Percentiles rank a stretch among this genome's conserved stretches.
These are phyloP conservation scores for Aleurites moluccanus DNA, from an alignment of 441 rosid genomes.

Conservation along the genomic window DNA sequence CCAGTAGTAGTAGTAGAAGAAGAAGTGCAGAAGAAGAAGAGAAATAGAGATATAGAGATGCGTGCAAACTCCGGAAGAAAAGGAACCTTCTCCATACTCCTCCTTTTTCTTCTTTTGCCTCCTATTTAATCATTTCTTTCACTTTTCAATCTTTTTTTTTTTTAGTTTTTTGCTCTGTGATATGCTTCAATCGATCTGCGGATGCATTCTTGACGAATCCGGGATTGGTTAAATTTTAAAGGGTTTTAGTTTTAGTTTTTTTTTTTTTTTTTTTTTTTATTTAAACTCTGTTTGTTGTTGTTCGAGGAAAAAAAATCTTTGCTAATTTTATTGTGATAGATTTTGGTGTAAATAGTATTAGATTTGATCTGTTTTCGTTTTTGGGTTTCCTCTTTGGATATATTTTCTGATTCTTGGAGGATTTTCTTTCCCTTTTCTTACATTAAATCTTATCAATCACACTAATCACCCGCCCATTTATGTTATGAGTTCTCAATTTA, in stretches of 20 bases:
- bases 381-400: slow-evolving; percentile 36
- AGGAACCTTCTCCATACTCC: slow-evolving; percentile 56
- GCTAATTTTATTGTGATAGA: slow-evolving; percentile 14
- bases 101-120: slow-evolving; percentile 66
- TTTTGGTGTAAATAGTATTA: slow-evolving; percentile 41
- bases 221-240: slow-evolving; percentile 33
- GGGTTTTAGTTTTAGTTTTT: background rate
- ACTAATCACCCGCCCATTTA: slow-evolving; percentile 58
- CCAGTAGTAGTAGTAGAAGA: slow-evolving; percentile 16
- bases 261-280: background rate
- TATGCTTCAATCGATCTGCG: slow-evolving; percentile 36
- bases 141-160: background rate
- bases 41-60: slow-evolving; percentile 45
- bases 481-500: slow-evolving; percentile 44
- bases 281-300: background rate
- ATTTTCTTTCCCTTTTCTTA: slow-evolving; percentile 26
- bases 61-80: slow-evolving; percentile 56
- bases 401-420: slow-evolving; percentile 55
- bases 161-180: slow-evolving; percentile 12
- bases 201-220: slow-evolving; percentile 44
- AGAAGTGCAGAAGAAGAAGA: slow-evolving; percentile 13
- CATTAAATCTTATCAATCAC: slow-evolving; percentile 4
- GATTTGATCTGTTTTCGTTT: slow-evolving; percentile 13
- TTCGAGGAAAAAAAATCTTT: background rate
- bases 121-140: slow-evolving; percentile 31